Conservation (phyloP, 1,139 yeast genomes). For the Pichiaceae sp. region DNA sequence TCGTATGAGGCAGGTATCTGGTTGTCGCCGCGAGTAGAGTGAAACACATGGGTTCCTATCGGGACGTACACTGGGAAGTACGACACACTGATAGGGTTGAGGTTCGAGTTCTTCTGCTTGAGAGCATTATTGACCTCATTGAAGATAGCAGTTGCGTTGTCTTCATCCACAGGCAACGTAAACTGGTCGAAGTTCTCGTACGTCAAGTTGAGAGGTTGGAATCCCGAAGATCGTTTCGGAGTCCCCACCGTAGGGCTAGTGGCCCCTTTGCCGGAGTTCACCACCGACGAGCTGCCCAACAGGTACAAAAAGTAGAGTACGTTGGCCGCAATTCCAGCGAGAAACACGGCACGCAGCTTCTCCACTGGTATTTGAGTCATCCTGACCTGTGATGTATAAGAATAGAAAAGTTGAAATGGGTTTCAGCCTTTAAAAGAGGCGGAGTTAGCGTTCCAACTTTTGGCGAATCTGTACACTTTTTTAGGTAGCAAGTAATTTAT, state of each 20-base stretch:
- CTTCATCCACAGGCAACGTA: conserved; percentile 27
- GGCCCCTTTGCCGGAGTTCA: too few relatives aligned
- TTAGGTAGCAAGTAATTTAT: too few relatives aligned
- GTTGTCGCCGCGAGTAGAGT: conserved; percentile 28
- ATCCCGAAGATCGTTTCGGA: too few relatives aligned
- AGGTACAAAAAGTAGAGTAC: background rate
- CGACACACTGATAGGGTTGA: conserved; percentile 47
- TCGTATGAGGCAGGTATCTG: conserved; percentile 36
- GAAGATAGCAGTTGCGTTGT: conserved; percentile 45
- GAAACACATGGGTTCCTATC: conserved; percentile 44
- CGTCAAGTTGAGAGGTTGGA: background rate
- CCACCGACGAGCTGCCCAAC: background rate
- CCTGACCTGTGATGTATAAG: too few relatives aligned
- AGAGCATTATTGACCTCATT: conserved; percentile 42
- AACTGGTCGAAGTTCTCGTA: conserved; percentile 2
- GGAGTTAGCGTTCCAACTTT: too few relatives aligned
- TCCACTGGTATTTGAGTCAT: background rate
- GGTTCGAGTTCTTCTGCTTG: conserved; percentile 38
- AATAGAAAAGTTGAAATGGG: too few relatives aligned
- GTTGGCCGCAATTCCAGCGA: background rate
- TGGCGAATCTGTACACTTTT: too few relatives aligned
- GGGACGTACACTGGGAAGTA: conserved; percentile 51
- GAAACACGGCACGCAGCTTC: background rate
- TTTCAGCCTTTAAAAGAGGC: too few relatives aligned
- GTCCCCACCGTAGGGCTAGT: too few relatives aligned